Evolutionary conservation across 331 rosid species (phyloP), one percentile per base, ranked within the genome.

Genomic region (Saraca asoca): DNA sequence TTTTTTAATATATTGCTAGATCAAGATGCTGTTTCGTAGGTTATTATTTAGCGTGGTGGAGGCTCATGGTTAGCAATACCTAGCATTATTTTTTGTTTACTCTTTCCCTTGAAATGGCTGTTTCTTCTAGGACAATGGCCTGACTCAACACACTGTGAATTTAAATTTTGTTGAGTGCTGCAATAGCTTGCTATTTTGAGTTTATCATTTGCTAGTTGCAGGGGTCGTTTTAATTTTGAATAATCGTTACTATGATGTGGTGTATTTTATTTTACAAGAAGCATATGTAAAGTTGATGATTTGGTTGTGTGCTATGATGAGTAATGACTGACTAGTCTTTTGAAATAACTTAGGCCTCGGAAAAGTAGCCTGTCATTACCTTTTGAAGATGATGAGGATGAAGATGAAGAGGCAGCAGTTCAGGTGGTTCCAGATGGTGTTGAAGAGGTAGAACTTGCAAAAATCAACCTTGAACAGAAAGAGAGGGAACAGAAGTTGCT

Each of bases 391-490:
- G 95, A 91, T 59, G 97, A 88, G 53, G 97, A 94, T 81, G 85
- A 85, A 71, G 31, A 24, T 24, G 97, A 94, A 81, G 99, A 94
- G 79, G 96, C 86, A 75, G 96, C 99, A 55, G 99, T 88, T 69
- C 95, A 90, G 81, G 87, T 94, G 68, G 99, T 94, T 71, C 99
- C 99, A 73, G 96, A 90, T 68, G 99, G 99, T 72, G 97, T 90
- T 74, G 96, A 94, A 78, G 99, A 94, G 83, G 96, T 94, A 50
- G 99, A 94, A 80, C 95, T 94, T 75, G 97, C 93, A 71, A 90
- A 76, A 79, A 77, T 94, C 71, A 74, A 82, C 70, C 99, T 94
- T 77, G 97, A 94, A 77, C 72, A 81, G 77, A 88, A 64, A 64
- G 96, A 94, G 74, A 83, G 88, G 74, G 97, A 90, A 68, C 90